phyloP scores from a whole-genome alignment of 2,329 filamentous ascomycete species.

The Exophiala dermatitidis region DNA sequence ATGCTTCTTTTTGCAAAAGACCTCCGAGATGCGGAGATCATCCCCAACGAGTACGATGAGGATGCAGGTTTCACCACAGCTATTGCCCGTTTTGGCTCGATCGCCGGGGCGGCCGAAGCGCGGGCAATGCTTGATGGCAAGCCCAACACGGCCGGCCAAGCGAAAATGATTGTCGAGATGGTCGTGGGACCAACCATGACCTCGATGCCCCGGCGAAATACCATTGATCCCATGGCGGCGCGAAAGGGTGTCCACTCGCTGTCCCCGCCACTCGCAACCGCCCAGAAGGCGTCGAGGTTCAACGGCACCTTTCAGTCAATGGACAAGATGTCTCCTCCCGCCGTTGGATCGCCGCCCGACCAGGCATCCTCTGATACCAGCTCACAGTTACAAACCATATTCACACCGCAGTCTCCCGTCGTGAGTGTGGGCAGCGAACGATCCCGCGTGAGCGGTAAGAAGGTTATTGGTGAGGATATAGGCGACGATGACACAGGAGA shows the following conservation, averaged over 20 bases:
- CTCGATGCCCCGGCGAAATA: slow-evolving; percentile 40
- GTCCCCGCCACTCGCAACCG: slow-evolving; percentile 33
- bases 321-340: slow-evolving; percentile 49
- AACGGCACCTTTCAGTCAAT: slow-evolving; percentile 55
- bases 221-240: slow-evolving; percentile 46
- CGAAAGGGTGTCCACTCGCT: slow-evolving; percentile 28
- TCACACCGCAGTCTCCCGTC: slow-evolving; percentile 55
- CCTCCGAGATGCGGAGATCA: slow-evolving; percentile 52
- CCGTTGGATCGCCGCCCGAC: slow-evolving; percentile 39
- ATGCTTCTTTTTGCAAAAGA: slow-evolving; percentile 61
- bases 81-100: slow-evolving; percentile 51
- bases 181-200: slow-evolving; percentile 37
- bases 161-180: slow-evolving; percentile 51
- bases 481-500: slow-evolving; percentile 56
- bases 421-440: slow-evolving; percentile 45
- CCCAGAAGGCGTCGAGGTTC: slow-evolving; percentile 52
- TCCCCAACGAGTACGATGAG: slow-evolving; percentile 48
- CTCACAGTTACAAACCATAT: slow-evolving; percentile 49
- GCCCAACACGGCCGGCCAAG: slow-evolving; percentile 53
- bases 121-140: slow-evolving; percentile 55
- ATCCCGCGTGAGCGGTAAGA: slow-evolving; percentile 51
- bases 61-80: slow-evolving; percentile 52
- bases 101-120: slow-evolving; percentile 53
- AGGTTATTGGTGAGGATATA: slow-evolving; percentile 56
- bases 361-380: slow-evolving; percentile 47